Evolutionary conservation across 2,329 filamentous ascomycete species (phyloP), one percentile per base, ranked within the genome.

Genomic region (Sporothrix schenckii): DNA sequence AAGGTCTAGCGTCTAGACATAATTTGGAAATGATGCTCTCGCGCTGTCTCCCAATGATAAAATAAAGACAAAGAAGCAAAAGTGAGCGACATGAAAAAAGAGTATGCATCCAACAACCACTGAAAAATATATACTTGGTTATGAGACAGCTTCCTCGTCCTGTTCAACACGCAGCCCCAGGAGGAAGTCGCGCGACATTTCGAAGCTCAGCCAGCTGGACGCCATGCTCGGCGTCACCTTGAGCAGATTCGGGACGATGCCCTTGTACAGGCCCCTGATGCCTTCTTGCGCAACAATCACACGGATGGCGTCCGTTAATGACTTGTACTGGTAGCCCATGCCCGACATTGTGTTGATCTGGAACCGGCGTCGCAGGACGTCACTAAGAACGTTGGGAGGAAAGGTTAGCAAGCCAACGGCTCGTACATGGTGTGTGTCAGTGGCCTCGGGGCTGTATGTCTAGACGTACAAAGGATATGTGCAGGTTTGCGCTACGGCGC

Each of bases 281-380:
- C 95, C 95, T 81, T 99, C 95, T 76, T 97, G 89, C 61, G 86
- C 81, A 69, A 97, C 80, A 76, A 99, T 99, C 66, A 92, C 88
- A 67, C 84, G 87, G 73, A 99, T 83, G 3, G 95, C 95, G 78
- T 97, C 93, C 73, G 88, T 85, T 56, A 99, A 90, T 7, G 90
- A 91, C 77, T 92, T 93, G 83, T 99, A 99, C 79, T 94, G 89
- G 81, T 97, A 98, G 66, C 95, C 95, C 89, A 99, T 94, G 67
- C 95, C 95, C 63, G 92, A 93, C 95, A 99, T 99, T 69, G 95
- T 97, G 81, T 99, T 99, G 82, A 99, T 95, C 79, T 99, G 95
- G 80, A 99, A 99, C 66, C 95, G 88, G 72, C 95, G 89, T 44
- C 95, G 92, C 69, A 99, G 85, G 2, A 99, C 94, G 78, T 97